Conservation (phyloP, 2,329 filamentous ascomycete genomes). For the Claviceps citrina region DNA sequence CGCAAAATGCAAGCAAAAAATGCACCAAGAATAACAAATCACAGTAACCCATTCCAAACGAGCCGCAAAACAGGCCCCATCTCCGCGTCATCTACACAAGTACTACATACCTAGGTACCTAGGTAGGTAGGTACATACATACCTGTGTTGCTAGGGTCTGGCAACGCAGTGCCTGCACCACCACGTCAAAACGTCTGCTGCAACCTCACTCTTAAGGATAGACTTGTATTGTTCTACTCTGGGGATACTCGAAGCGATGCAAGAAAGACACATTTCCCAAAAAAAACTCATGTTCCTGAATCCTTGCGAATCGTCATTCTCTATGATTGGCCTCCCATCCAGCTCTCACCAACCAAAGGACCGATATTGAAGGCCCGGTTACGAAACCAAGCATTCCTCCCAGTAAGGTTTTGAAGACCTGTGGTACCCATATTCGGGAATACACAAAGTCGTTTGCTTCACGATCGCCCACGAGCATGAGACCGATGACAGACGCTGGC, state of each 20-base stretch:
- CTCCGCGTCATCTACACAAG: too few species aligned
- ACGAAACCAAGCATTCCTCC: conserved; percentile 31
- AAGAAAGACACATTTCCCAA: not conserved
- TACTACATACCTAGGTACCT: too few species aligned
- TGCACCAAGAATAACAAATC: too few species aligned
- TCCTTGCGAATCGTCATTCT: not conserved
- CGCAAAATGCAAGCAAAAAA: too few species aligned
- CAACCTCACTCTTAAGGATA: conserved; percentile 12
- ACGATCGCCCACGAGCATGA: conserved; percentile 23
- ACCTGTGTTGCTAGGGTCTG: too few species aligned
- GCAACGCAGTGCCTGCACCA: too few species aligned
- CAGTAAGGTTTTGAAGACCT: conserved; percentile 34
- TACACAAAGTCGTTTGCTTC: conserved; percentile 29
- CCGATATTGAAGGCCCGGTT: conserved; percentile 31
- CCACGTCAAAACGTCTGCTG: too few species aligned
- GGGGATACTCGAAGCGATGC: not conserved
- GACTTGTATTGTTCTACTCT: not conserved
- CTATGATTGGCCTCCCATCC: conserved; percentile 23
- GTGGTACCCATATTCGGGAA: conserved; percentile 26
- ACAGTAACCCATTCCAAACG: too few species aligned
- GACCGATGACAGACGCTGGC: conserved; percentile 26
- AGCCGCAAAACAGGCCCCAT: too few species aligned
- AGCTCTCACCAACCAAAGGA: conserved; percentile 34
- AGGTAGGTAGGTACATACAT: too few species aligned
- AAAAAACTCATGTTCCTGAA: not conserved